Evolutionary conservation across 202 grass and related monocot species (phyloP).

Genomic region (Panicum hallii): DNA sequence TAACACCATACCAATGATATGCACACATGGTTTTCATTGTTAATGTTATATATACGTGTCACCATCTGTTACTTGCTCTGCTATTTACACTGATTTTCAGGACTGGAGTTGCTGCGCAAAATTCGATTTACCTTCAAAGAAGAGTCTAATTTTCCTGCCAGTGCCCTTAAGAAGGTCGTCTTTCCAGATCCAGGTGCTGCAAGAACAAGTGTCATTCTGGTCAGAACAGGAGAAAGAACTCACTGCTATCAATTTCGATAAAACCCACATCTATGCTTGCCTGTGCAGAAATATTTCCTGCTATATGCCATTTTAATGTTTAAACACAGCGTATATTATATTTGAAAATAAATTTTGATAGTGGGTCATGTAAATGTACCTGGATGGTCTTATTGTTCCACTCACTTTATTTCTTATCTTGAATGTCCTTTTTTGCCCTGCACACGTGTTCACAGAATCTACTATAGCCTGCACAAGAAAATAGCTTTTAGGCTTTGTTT

Average conservation of each 20-base stretch:
- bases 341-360: not conserved
- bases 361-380: not conserved
- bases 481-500: too few relatives aligned
- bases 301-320: not conserved
- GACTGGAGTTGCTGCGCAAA: not conserved
- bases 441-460: not conserved
- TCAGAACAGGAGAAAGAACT: conserved; percentile 2
- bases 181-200: conserved; percentile 80
- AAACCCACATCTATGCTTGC: not conserved
- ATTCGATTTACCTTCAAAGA: conserved; percentile 50
- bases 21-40: not conserved
- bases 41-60: not conserved
- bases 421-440: not conserved
- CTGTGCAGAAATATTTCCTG: not conserved
- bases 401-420: not conserved
- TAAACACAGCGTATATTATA: not conserved
- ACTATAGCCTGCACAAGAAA: not conserved
- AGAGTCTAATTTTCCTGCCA: conserved; percentile 65
- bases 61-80: not conserved
- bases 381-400: not conserved
- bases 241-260: not conserved
- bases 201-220: conserved; percentile 84
- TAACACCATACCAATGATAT: not conserved
- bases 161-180: conserved; percentile 64
- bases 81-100: not conserved